phyloP scores from a whole-genome alignment of 2,329 filamentous ascomycete species.

The Acrodontium crateriforme region DNA sequence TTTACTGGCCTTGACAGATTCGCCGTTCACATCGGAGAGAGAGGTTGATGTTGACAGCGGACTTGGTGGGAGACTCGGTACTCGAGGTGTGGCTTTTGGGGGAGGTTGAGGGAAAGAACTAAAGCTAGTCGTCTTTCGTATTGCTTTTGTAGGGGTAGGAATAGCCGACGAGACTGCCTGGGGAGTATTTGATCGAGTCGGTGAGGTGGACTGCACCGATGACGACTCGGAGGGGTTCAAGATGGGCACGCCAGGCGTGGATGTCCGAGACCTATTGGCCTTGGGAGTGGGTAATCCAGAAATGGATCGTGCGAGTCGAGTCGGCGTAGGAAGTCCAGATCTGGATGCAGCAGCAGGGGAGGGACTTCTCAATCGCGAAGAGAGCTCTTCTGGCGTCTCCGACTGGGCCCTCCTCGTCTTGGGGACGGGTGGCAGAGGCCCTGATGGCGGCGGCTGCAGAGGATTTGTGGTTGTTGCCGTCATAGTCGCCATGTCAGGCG shows the following conservation, averaged over 20 bases:
- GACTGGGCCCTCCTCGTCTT: slow-evolving; percentile 51
- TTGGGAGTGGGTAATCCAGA: slow-evolving; percentile 39
- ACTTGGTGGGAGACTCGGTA: slow-evolving; percentile 47
- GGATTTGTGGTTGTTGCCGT: too few species aligned
- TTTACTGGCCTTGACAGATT: slow-evolving; percentile 15
- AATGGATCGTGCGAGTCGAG: slow-evolving; percentile 20
- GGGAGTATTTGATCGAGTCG: slow-evolving; percentile 3
- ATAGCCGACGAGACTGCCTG: slow-evolving; percentile 7
- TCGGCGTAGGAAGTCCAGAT: slow-evolving; percentile 25
- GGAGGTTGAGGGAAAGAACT: slow-evolving; percentile 77
- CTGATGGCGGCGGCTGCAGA: too few species aligned
- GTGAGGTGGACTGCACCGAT: slow-evolving; percentile 2
- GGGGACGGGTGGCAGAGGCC: too few species aligned
- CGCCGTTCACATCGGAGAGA: slow-evolving; percentile 15
- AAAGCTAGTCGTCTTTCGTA: slow-evolving; percentile 85
- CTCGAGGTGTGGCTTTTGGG: slow-evolving; percentile 48
- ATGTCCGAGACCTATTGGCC: slow-evolving; percentile 28
- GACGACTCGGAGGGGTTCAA: slow-evolving; percentile 28
- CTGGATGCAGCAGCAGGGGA: slow-evolving; percentile 13
- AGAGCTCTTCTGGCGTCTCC: slow-evolving; percentile 27
- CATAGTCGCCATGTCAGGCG: too few species aligned
- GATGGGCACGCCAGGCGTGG: slow-evolving; percentile 41
- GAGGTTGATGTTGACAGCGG: slow-evolving; percentile 37
- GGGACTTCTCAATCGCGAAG: too few species aligned
- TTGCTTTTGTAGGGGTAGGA: slow-evolving; percentile 42